Conservation (phyloP, 2,329 filamentous ascomycete genomes). For the Phoma herbarum region DNA sequence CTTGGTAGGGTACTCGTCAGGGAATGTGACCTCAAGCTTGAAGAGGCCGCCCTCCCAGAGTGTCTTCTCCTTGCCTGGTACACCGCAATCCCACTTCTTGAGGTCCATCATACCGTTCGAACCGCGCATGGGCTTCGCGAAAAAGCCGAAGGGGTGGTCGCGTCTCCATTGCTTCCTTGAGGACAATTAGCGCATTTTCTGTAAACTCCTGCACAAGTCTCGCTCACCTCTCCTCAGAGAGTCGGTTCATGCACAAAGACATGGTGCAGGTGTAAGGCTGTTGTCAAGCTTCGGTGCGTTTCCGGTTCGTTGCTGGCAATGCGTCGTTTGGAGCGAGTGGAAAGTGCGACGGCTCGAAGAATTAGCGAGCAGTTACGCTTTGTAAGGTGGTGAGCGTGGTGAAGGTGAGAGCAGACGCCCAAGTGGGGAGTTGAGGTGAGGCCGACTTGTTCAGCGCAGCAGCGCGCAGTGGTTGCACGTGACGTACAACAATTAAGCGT, state of each 20-base stretch:
- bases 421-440: slow-evolving; percentile 23
- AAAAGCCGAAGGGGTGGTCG: slow-evolving; percentile 98
- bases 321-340: neutral
- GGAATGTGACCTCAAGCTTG: slow-evolving; percentile 91
- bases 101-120: slow-evolving; percentile 84
- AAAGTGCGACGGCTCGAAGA: neutral
- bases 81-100: slow-evolving; percentile 95
- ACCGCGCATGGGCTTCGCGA: slow-evolving; percentile 84
- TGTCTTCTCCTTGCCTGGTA: slow-evolving; percentile 95
- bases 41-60: slow-evolving; percentile 98
- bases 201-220: neutral
- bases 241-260: slow-evolving; percentile 86
- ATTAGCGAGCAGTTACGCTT: slow-evolving; percentile 10
- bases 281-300: neutral
- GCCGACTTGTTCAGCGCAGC: slow-evolving; percentile 21
- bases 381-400: slow-evolving; percentile 20
- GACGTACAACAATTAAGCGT: slow-evolving; percentile 29
- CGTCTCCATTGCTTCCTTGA: slow-evolving; percentile 95
- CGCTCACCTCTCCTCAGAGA: slow-evolving; percentile 50
- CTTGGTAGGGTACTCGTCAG: slow-evolving; percentile 98
- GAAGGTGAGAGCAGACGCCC: slow-evolving; percentile 27
- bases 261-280: slow-evolving; percentile 57
- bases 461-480: slow-evolving; percentile 23
- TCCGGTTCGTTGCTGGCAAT: neutral
- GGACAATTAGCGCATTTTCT: slow-evolving; percentile 29